Conservation (phyloP, 306 rosid genomes). For the Dalbergia cultrata region DNA sequence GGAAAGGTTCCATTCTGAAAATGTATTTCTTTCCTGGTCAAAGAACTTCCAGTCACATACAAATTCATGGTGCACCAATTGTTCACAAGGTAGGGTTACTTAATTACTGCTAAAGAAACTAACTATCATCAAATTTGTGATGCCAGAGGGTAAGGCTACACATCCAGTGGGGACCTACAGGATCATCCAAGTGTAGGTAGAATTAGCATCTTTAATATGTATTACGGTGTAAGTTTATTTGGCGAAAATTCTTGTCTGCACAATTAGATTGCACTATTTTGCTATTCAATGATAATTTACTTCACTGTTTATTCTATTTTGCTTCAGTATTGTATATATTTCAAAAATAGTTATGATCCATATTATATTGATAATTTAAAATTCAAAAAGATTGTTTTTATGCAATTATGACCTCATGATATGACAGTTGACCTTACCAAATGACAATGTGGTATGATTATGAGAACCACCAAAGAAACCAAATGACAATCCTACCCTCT, state of each 20-base stretch:
- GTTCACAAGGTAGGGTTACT: constrained; percentile 75
- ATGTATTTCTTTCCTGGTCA: constrained; percentile 97
- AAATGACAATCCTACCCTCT: not conserved
- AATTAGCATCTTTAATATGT: constrained; percentile 49
- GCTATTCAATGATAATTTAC: constrained; percentile 5
- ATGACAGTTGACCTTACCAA: not conserved
- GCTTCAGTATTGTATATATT: constrained; percentile 10
- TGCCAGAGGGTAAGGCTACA: constrained; percentile 60
- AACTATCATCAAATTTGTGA: constrained; percentile 52
- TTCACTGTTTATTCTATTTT: constrained; percentile 7
- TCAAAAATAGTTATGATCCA: not conserved
- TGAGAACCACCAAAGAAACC: constrained; percentile 5
- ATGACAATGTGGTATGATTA: not conserved
- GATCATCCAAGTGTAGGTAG: constrained; percentile 56
- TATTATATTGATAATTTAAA: not conserved
- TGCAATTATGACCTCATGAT: constrained; percentile 15
- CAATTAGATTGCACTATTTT: constrained; percentile 21
- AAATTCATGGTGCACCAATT: constrained; percentile 82
- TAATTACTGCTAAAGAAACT: constrained; percentile 42
- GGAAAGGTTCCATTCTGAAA: constrained; percentile 91
- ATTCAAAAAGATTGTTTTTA: constrained; percentile 14
- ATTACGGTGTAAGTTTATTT: constrained; percentile 40
- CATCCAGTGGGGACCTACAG: constrained; percentile 50
- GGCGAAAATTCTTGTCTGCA: constrained; percentile 8
- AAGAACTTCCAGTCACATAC: constrained; percentile 84